Evolutionary conservation across 2,329 filamentous ascomycete genomes (phyloP).

Genomic region (Hypoxylon sp.): DNA sequence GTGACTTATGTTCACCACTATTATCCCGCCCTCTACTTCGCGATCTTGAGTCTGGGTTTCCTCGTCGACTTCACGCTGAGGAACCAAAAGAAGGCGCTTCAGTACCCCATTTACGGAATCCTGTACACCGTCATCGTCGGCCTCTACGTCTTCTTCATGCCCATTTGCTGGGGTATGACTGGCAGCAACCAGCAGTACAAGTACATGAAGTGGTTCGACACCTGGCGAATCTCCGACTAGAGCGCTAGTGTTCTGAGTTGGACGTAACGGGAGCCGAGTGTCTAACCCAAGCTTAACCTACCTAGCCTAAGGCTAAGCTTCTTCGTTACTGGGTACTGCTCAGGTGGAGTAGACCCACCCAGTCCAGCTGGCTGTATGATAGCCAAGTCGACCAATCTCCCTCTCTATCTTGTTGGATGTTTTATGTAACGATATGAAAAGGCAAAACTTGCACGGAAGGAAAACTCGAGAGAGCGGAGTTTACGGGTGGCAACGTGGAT

Average conservation of each 20-base stretch:
- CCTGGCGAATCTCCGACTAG: slow-evolving; percentile 82
- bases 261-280: not conserved
- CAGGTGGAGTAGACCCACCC: slow-evolving; percentile 16
- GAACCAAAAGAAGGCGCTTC: slow-evolving; percentile 68
- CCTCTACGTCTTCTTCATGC: slow-evolving; percentile 89
- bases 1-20: slow-evolving; percentile 99
- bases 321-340: slow-evolving; percentile 3
- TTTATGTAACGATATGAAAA: slow-evolving; percentile 41
- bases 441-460: slow-evolving; percentile 33
- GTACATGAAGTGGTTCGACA: slow-evolving; percentile 92
- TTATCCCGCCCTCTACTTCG: slow-evolving; percentile 97
- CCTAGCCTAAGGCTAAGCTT: not conserved
- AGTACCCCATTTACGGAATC: slow-evolving; percentile 73
- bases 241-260: not conserved
- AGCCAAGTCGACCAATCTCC: slow-evolving; percentile 20
- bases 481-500: slow-evolving; percentile 35
- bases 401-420: slow-evolving; percentile 30
- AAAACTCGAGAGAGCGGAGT: slow-evolving; percentile 35
- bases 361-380: slow-evolving; percentile 20
- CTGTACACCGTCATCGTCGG: slow-evolving; percentile 79
- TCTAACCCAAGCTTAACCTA: not conserved
- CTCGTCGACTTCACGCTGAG: slow-evolving; percentile 83
- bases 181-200: slow-evolving; percentile 83
- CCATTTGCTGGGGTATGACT: slow-evolving; percentile 95
- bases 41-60: slow-evolving; percentile 89